Evolutionary conservation across 2,329 filamentous ascomycete genomes (phyloP), one percentile per base, ranked within the genome.

Genomic region (Hysterium pulicare): DNA sequence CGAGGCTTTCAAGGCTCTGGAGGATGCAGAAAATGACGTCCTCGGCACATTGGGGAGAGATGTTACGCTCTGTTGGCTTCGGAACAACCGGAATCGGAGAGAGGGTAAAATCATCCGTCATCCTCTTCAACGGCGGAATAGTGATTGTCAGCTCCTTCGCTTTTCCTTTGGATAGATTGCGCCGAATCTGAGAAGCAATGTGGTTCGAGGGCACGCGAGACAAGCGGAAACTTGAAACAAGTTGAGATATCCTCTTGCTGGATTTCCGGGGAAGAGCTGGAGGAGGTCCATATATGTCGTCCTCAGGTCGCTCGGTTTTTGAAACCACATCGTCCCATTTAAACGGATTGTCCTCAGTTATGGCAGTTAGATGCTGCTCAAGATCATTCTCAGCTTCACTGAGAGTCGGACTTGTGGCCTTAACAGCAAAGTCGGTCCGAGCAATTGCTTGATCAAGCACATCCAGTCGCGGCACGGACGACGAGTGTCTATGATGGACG

Each of bases 21-120:
- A 82, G 62, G 9, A 83, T 78, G n/a, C 58, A 54, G 15, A 77
- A 55, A 13, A 81, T 68, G 3, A 81, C 69, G n/a, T 64, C 54
- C 46, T 78, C 73, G 2, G 76, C 74, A 19, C 70, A 61, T 9
- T 59, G 54, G 13, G 61, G 54, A 4, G 72, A 69, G 44, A 76
- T 74, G 20, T 46, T 49, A 30, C 57, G 58, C 32, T 59, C 54
- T 31, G 39, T 35, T 15, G 38, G 26, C 30, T 51, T 53, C 3
- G 53, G 42, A 3, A 50, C 45, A 6, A 52, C 46, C 1, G 57
- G 46, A 15, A 54, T 39, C 5, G 58, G 53, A 3, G 58, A 52
- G 16, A 53, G 42, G 3, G 49, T 44, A 19, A 58, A 51, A 28
- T 57, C 49, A 17, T 58, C 56, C 3, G 47, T 51, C 40, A 55